Conservation (phyloP, 306 rosid genomes). For the Sicyos edulis region DNA sequence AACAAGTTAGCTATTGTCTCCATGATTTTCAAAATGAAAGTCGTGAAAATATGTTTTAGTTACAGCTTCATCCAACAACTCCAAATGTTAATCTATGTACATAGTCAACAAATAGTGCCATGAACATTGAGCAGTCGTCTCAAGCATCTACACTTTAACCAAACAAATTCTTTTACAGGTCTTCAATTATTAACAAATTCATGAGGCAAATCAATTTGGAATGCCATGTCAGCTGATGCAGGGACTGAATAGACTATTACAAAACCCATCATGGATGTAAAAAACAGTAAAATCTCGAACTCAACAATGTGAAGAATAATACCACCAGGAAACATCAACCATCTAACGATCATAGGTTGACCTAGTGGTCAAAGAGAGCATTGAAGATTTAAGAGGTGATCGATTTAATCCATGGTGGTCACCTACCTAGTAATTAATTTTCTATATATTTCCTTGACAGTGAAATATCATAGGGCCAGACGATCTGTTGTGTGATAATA, state of each 20-base stretch:
- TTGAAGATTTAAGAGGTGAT: no score
- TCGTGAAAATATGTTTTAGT: background rate
- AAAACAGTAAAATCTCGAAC: background rate
- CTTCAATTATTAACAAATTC: background rate
- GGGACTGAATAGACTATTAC: background rate
- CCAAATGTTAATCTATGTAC: background rate
- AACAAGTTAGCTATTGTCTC: constrained; percentile 17
- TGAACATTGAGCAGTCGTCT: background rate
- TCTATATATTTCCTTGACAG: no score
- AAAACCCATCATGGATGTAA: background rate
- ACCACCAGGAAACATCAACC: no score
- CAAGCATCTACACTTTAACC: background rate
- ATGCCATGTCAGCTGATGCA: background rate
- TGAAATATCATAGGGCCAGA: no score
- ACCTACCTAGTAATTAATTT: no score
- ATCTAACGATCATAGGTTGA: no score
- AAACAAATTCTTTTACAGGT: background rate
- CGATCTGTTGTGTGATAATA: no score
- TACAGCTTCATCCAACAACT: constrained; percentile 2
- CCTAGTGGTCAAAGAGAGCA: no score
- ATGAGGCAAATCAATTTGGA: background rate
- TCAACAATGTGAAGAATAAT: no score
- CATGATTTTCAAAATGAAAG: constrained; percentile 12
- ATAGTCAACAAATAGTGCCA: background rate
- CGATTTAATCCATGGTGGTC: no score